These are phyloP conservation scores for Brassica hybrid DNA, from an alignment of 441 rosid species.

Conservation along the genomic window DNA sequence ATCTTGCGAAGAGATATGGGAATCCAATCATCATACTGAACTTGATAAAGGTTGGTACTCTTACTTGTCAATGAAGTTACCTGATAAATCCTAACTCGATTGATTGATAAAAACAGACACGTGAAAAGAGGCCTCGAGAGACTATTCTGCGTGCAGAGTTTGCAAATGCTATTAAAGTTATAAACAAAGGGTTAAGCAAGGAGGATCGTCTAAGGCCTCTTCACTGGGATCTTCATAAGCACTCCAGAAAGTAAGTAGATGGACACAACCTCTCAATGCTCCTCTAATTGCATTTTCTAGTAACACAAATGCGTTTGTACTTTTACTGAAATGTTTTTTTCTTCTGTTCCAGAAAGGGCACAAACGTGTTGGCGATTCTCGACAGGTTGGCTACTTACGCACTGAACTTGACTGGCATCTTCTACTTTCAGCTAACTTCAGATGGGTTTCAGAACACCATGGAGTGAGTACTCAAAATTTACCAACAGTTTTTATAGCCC, in stretches of 20 bases:
- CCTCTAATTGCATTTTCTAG: conserved; percentile 2
- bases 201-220: conserved; percentile 72
- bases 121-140: conserved; percentile 82
- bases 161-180: conserved; percentile 64
- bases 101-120: conserved; percentile 43
- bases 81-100: conserved; percentile 16
- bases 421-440: conserved; percentile 56
- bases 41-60: conserved; percentile 66
- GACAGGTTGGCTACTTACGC: conserved; percentile 66
- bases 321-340: background rate
- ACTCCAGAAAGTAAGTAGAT: conserved; percentile 61
- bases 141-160: conserved; percentile 73
- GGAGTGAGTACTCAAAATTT: conserved; percentile 62
- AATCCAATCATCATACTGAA: conserved; percentile 74
- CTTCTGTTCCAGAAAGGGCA: conserved; percentile 52
- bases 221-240: conserved; percentile 73
- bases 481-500: background rate
- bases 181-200: conserved; percentile 58
- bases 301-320: background rate
- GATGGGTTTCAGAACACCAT: conserved; percentile 47
- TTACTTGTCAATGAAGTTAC: background rate
- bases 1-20: conserved; percentile 80
- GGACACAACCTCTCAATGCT: conserved; percentile 17
- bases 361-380: conserved; percentile 64
- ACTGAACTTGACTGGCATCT: conserved; percentile 67